These are phyloP conservation scores for Bipolaris sorokiniana DNA, from an alignment of 2,329 filamentous ascomycete species.

Conservation along the genomic window DNA sequence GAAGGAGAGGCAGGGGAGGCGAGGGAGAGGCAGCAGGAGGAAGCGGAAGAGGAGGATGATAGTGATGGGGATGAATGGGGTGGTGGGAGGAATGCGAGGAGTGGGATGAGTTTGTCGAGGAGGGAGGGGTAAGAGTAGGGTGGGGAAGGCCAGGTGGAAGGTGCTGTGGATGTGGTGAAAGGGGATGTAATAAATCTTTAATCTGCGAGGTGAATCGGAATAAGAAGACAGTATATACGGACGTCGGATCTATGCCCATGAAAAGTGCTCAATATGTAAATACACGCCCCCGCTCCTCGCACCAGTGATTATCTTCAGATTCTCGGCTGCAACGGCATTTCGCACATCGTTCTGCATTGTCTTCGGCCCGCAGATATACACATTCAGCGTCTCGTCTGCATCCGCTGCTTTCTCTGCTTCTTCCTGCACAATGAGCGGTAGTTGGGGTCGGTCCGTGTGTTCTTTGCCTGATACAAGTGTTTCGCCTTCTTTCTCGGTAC, in stretches of 20 bases:
- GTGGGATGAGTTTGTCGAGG: constrained; percentile 20
- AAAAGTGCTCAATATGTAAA: constrained; percentile 57
- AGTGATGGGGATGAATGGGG: constrained; percentile 17
- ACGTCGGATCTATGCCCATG: constrained; percentile 16
- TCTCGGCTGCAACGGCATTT: constrained; percentile 55
- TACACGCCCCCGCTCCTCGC: constrained; percentile 48
- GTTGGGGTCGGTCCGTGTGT: constrained; percentile 42
- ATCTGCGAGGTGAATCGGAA: no score
- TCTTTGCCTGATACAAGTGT: constrained; percentile 24
- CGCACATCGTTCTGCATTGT: constrained; percentile 58
- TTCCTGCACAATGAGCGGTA: constrained; percentile 37
- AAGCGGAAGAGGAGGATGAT: constrained; percentile 4
- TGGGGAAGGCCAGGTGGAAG: no score
- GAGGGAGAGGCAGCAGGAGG: constrained; percentile 5
- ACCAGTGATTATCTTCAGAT: constrained; percentile 47
- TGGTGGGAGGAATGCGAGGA: constrained; percentile 14
- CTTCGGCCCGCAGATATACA: constrained; percentile 54
- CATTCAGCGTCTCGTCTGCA: constrained; percentile 31
- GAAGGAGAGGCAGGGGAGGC: constrained; percentile 16
- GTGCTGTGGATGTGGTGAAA: no score
- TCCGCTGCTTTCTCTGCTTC: constrained; percentile 24
- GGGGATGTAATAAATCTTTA: no score
- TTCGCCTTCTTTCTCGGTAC: neutral
- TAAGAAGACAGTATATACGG: neutral
- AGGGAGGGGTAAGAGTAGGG: neutral